Evolutionary conservation across 2,329 filamentous ascomycete species (phyloP), one percentile per base, ranked within the genome.

Genomic region (Fusarium virguliforme): DNA sequence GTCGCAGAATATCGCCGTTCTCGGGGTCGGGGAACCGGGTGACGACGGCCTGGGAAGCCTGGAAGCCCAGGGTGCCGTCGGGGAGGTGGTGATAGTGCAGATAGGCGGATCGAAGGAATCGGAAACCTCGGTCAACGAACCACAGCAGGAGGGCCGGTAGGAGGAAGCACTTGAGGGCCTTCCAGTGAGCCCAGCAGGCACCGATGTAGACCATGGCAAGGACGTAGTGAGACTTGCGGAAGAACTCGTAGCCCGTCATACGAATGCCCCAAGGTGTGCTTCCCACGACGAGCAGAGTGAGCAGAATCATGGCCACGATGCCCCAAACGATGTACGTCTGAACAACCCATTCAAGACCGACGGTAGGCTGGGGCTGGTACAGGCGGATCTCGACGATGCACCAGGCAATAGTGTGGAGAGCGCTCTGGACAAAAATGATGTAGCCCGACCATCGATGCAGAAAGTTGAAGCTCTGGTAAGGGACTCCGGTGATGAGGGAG

Each of bases 381-480:
- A 94, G 82, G 26, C 82, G 82, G 1, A 85, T 84, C 79, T 94
- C 90, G 48, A 94, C 82, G 46, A 94, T 77, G 28, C 85, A 88
- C 92, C 92, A 94, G 60, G 85, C 87, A 28, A 94, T 85, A 1
- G 92, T 94, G 77, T 95, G 92, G 2, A 94, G 79, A 9, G 85
- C 80, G 3, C 88, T 87, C 76, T 94, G 92, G 0, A 88, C 77
- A 60, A 93, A 87, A 69, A 95, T 93, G 74, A 94, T 85, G 67
- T 91, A 91, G 7, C 92, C 92, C 0, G 91, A 82, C 92, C 92
- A 94, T 34, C 91, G 89, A 78, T 94, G 92, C 22, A 94, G 82
- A 76, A 94, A 94, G 79, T 92, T 91, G 85, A 94, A 94, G 74
- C 87, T 89, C 72, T 94, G 92, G 75, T 94, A 93, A 0, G 92